These are phyloP conservation scores for Wickerhamomyces pijperi DNA, from an alignment of 805 yeast species.

Conservation along the genomic window DNA sequence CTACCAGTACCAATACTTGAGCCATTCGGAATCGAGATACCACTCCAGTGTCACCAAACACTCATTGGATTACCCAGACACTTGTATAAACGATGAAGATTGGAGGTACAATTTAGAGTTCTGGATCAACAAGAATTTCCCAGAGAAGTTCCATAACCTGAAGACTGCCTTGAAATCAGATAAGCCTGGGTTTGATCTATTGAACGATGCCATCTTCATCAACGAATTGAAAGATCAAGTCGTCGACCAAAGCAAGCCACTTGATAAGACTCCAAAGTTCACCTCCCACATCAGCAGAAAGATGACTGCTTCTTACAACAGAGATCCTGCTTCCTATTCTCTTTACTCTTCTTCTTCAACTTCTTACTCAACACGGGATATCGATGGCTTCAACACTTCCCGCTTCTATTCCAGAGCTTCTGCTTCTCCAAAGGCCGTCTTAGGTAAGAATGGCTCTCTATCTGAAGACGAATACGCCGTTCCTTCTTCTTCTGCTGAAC, in stretches of 20 bases:
- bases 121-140: constrained; percentile 31
- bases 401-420: background rate
- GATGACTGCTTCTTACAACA: constrained; percentile 10
- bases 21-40: constrained; percentile 3
- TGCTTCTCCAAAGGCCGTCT: background rate
- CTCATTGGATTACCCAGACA: constrained; percentile 19
- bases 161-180: constrained; percentile 24
- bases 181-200: constrained; percentile 19
- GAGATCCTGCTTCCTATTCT: background rate
- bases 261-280: constrained; percentile 15
- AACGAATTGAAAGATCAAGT: constrained; percentile 17
- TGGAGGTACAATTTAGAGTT: constrained; percentile 32
- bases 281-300: constrained; percentile 20
- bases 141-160: constrained; percentile 26
- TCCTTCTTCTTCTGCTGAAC: background rate
- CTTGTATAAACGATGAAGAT: constrained; percentile 28
- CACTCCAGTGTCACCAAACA: constrained; percentile 9
- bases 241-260: constrained; percentile 4
- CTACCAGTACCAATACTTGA: constrained; percentile 5
- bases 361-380: constrained; percentile 9
- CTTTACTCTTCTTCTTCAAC: too few relatives aligned
- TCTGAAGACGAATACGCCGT: background rate
- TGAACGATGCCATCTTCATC: constrained; percentile 17
- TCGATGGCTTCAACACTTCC: background rate
- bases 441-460: background rate